Percentiles rank a stretch among this genome's conserved stretches.
phyloP scores from a whole-genome alignment of 2,329 filamentous ascomycete genomes.

The Chalaropsis thielavioides region DNA sequence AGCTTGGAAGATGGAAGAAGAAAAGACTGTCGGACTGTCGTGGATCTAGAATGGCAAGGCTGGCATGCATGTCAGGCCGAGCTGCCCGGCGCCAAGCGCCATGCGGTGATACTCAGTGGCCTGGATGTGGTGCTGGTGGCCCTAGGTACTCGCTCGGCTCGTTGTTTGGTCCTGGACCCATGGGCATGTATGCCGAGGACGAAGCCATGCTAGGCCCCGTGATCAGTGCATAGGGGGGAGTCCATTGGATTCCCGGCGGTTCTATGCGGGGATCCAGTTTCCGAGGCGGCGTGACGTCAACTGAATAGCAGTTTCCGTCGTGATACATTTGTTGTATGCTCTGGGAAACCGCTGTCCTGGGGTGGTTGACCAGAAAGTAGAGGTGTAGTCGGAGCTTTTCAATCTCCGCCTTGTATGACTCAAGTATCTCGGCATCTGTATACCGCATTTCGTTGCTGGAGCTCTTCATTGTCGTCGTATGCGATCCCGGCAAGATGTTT shows the following conservation, averaged over 20 bases:
- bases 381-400: slow-evolving; percentile 14
- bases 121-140: background rate
- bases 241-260: background rate
- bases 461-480: background rate
- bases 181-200: background rate
- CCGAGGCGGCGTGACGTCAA: background rate
- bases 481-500: background rate
- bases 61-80: too few relatives aligned
- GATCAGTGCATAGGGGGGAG: background rate
- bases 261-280: slow-evolving; percentile 1
- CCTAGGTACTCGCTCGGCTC: background rate
- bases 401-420: slow-evolving; percentile 12
- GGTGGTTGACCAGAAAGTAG: slow-evolving; percentile 9
- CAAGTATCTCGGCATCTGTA: background rate
- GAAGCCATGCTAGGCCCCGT: background rate
- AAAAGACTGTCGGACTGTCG: background rate
- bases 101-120: background rate
- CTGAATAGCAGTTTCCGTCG: background rate
- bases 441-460: background rate
- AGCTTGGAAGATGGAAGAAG: background rate
- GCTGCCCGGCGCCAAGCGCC: too few relatives aligned
- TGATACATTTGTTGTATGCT: slow-evolving; percentile 8
- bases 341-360: background rate
- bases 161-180: background rate
- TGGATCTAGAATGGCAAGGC: background rate